These are phyloP conservation scores for Albatrellus ellisii DNA, from an alignment of 768 basidiomycete species.

Conservation along the genomic window DNA sequence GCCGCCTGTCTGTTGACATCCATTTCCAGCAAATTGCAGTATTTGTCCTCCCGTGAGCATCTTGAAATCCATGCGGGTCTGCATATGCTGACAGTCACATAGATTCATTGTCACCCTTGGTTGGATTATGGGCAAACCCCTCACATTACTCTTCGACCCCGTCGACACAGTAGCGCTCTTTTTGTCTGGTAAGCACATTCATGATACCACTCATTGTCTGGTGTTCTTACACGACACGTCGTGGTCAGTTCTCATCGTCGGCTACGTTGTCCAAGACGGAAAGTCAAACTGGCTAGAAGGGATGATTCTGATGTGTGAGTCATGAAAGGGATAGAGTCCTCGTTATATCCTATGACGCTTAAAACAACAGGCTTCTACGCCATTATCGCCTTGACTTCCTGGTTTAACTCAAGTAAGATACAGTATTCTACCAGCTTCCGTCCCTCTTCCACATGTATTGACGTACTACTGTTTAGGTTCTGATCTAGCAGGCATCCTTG, in stretches of 20 bases:
- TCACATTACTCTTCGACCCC: slow-evolving; percentile 78
- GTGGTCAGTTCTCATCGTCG: slow-evolving; percentile 67
- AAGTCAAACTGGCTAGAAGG: slow-evolving; percentile 83
- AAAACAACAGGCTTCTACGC: slow-evolving; percentile 43
- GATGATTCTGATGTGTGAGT: slow-evolving; percentile 52
- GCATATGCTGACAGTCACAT: background rate
- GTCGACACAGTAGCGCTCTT: slow-evolving; percentile 67
- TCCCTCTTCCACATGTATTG: background rate
- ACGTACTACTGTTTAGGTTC: slow-evolving; percentile 7
- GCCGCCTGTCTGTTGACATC: background rate
- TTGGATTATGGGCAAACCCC: slow-evolving; percentile 73
- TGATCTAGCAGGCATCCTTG: slow-evolving; percentile 8
- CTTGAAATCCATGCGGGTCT: background rate
- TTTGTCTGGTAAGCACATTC: slow-evolving; percentile 24
- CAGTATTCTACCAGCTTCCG: background rate
- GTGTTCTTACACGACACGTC: background rate
- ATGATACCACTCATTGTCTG: background rate
- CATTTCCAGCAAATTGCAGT: slow-evolving; percentile 63
- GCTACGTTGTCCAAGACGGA: slow-evolving; percentile 70
- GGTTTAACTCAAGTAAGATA: slow-evolving; percentile 32
- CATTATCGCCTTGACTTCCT: slow-evolving; percentile 59
- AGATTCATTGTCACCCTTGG: slow-evolving; percentile 65
- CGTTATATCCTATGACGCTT: slow-evolving; percentile 2
- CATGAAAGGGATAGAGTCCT: background rate
- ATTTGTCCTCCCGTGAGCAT: slow-evolving; percentile 67